Base-by-base conservation (phyloP, 257 asterid species). In the Solanum infundibuliforme region DNA sequence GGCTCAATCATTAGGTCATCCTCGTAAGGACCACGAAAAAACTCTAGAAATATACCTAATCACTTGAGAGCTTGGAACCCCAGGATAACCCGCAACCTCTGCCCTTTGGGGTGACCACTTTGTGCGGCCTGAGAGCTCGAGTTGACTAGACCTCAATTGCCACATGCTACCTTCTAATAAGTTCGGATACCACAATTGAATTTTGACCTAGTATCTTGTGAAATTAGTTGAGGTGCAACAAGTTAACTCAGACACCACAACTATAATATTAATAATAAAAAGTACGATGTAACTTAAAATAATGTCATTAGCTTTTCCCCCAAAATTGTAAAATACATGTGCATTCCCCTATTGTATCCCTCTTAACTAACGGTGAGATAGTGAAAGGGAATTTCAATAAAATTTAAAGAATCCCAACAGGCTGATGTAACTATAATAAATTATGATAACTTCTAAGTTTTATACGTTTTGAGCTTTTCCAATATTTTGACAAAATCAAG, bases 381-480 rank as follows among this genome's bases (percentile, higher is more conserved):
- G 18, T 68, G 74, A 66, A 5, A 66, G 74, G 34, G 35, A 66
- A 27, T 27, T 25, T 12, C 32, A 66, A 27, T 2, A 66, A 72
- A 66, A 12, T 25, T 66, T 92, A 72, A 88, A 92, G 34, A 91
- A 87, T 34, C 32, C 83, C 20, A 23, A 10, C 8, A 36, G 55
- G 29, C 16, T 21, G 83, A 23, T 75, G 55, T 75, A 12, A 36
- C 34, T 87, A 52, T 5, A 83, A 62, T 88, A 52, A 2, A 86
- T 25, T 41, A 27, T 32, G 29, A n/a, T 48, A 58, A 9, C 71
- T 62, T 62, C 7, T 62, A 23, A 62, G 71, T 62, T 73, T 20
- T 73, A 32, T 18, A 34, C 3, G 14, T 73, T 73, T 73, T 73
- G 5, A 8, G 32, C 32, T 8, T 35, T 72, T 8, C 12, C 20